Conservation (phyloP, 2,329 filamentous ascomycete genomes). For the Ambrosiella beaveri region DNA sequence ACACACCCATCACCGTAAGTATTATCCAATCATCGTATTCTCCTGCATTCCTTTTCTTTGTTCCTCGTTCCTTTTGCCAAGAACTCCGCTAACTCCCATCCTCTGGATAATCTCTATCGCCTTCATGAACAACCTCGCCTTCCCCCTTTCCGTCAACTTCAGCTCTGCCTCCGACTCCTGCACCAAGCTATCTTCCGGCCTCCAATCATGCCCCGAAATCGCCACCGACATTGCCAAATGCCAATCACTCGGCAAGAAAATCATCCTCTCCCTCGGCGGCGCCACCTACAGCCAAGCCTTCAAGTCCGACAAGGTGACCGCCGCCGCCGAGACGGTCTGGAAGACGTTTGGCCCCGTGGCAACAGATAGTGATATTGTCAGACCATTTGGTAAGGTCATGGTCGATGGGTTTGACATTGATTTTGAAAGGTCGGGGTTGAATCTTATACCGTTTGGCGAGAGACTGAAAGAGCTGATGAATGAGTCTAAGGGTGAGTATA, state of each 20-base stretch:
- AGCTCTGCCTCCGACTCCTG: conserved; percentile 47
- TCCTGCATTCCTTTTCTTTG: conserved; percentile 3
- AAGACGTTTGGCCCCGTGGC: conserved; percentile 23
- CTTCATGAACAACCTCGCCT: conserved; percentile 42
- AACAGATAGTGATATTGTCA: conserved; percentile 18
- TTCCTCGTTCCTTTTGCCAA: not conserved
- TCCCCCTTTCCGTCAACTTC: conserved; percentile 41
- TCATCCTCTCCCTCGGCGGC: conserved; percentile 27
- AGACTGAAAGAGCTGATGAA: conserved; percentile 29
- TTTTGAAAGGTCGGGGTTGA: conserved; percentile 19
- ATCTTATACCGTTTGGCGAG: conserved; percentile 22
- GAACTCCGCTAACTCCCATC: not conserved
- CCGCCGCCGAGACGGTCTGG: conserved; percentile 24
- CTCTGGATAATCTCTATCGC: conserved; percentile 35
- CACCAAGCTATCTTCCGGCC: conserved; percentile 34
- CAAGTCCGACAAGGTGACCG: conserved; percentile 19
- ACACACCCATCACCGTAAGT: conserved; percentile 30
- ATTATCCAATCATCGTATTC: not conserved
- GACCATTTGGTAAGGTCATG: conserved; percentile 22
- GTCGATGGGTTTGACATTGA: conserved; percentile 30
- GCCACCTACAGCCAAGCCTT: conserved; percentile 39
- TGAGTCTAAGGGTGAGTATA: conserved; percentile 20
- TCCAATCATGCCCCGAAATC: conserved; percentile 46
- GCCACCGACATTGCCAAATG: conserved; percentile 33
- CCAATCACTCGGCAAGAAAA: conserved; percentile 25